Percentiles rank a stretch among this genome's conserved stretches.
Evolutionary conservation across 108 stramenopile genomes (phyloP).

Genomic region (Cyclotella sp.): DNA sequence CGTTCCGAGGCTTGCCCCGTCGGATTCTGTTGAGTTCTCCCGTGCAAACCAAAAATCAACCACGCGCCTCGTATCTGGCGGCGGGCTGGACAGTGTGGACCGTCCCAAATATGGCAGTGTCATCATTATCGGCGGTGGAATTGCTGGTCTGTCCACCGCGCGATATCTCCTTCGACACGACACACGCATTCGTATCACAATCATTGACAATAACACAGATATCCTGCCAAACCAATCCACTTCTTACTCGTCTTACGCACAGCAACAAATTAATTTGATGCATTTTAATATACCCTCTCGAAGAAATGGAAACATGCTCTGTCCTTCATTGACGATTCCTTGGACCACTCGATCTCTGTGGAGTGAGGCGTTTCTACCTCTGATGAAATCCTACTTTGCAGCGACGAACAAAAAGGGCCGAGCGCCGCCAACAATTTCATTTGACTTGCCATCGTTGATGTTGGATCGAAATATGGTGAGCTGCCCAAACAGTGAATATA

Average conservation of each 20-base stretch:
- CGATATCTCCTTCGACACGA: slow-evolving; percentile 30
- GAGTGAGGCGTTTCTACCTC: slow-evolving; percentile 38
- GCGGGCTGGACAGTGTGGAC: no score
- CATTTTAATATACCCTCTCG: slow-evolving; percentile 39
- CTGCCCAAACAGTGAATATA: not conserved
- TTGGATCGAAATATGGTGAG: slow-evolving; percentile 32
- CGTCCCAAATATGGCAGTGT: slow-evolving; percentile 16
- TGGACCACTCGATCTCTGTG: slow-evolving; percentile 39
- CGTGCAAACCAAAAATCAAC: no score
- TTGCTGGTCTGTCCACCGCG: slow-evolving; percentile 44
- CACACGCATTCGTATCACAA: slow-evolving; percentile 18
- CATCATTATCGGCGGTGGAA: slow-evolving; percentile 46
- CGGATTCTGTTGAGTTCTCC: no score
- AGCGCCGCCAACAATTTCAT: slow-evolving; percentile 23
- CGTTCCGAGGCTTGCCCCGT: no score
- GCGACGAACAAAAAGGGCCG: not conserved
- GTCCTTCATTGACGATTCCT: slow-evolving; percentile 43
- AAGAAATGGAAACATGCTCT: slow-evolving; percentile 44
- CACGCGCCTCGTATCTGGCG: no score
- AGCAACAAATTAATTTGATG: slow-evolving; percentile 9
- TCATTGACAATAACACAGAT: slow-evolving; percentile 37
- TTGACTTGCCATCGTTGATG: slow-evolving; percentile 31
- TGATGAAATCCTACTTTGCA: slow-evolving; percentile 17
- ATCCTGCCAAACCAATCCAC: not conserved
- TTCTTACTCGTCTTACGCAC: not conserved